Base-by-base conservation (phyloP, 2,329 filamentous ascomycete genomes). In the Xylariaceae sp. region DNA sequence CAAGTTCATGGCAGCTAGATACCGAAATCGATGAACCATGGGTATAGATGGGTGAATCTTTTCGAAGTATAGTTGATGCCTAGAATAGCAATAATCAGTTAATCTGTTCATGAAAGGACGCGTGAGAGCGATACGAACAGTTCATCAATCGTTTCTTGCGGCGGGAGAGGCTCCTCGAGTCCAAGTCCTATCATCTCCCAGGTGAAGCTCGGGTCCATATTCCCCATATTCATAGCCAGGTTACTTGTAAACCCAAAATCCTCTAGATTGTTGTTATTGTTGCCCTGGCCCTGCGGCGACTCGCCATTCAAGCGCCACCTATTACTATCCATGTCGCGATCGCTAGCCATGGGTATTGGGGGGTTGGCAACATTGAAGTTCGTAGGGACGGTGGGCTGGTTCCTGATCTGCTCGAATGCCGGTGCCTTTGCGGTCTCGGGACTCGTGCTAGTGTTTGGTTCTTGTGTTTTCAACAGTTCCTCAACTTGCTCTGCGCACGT, bases 21-120 rank as follows among this genome's bases (percentile, higher is more conserved):
- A 97, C 41, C 92, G 82, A 49, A 85, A 88, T 57, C 84, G 86
- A 64, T 98, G 92, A 45, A 97, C 86, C 77, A 97, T 87, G 14
- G 93, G 90, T 45, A 88, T 60, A 0, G 88, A 89, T 1, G 86
- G 84, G 61, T 97, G 88, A 8, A 95, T 78, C 65, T 94, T 96
- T 45, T 91, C 83, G 62, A 97, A 97, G 67, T 87, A 98, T 21
- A 93, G 82, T 57, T 87, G 79, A 59, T 94, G 85, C 49, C 83
- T 88, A 61, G 12, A 22, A n/a, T n/a, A n/a, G n/a, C n/a, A n/a
- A n/a, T n/a, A n/a, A n/a, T n/a, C n/a, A n/a, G n/a, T n/a, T n/a
- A n/a, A n/a, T n/a, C n/a, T n/a, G n/a, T n/a, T n/a, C n/a, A n/a
- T n/a, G n/a, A n/a, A n/a, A n/a, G n/a, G n/a, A n/a, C n/a, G n/a